A percentile compares a stretch with the other conserved stretches of the same genome.
Evolutionary conservation across 2,329 filamentous ascomycete genomes (phyloP).

Genomic region (Curvularia verruculosa): DNA sequence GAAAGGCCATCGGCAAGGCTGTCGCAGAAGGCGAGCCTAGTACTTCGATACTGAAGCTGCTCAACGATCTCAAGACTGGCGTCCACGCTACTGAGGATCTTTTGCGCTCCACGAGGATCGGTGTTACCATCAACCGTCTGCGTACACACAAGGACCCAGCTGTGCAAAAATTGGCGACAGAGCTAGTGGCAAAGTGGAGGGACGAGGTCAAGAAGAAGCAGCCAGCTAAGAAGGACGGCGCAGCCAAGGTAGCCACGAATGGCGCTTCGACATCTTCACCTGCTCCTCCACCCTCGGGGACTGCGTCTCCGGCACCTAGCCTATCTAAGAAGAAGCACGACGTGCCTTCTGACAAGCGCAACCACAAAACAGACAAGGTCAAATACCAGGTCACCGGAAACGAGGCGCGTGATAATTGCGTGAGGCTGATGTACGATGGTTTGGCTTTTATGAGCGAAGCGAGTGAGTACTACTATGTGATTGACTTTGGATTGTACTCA

Average conservation of each 20-base stretch:
- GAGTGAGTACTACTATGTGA: conserved; percentile 39
- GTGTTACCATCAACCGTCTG: conserved; percentile 84
- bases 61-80: conserved; percentile 80
- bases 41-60: conserved; percentile 71
- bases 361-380: conserved; percentile 79
- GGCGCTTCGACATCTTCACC: conserved; percentile 40
- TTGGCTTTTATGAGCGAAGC: conserved; percentile 73
- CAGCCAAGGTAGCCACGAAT: conserved; percentile 31
- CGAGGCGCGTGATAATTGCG: conserved; percentile 77
- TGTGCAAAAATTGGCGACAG: conserved; percentile 75
- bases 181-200: conserved; percentile 89
- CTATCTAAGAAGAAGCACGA: conserved; percentile 61
- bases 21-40: conserved; percentile 75
- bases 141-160: conserved; percentile 77
- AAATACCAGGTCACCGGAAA: conserved; percentile 77
- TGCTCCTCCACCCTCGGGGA: conserved; percentile 48
- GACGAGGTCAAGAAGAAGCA: conserved; percentile 69
- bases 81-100: conserved; percentile 87
- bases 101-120: conserved; percentile 87
- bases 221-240: conserved; percentile 34
- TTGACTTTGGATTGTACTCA: conserved; percentile 24
- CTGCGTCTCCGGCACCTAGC: conserved; percentile 56
- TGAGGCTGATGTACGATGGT: conserved; percentile 93
- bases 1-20: conserved; percentile 82
- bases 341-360: conserved; percentile 75